Percentiles rank a stretch among this genome's conserved stretches.
Conservation (phyloP, 495 filamentous ascomycete species). For the Lophiostoma macrostomum region DNA sequence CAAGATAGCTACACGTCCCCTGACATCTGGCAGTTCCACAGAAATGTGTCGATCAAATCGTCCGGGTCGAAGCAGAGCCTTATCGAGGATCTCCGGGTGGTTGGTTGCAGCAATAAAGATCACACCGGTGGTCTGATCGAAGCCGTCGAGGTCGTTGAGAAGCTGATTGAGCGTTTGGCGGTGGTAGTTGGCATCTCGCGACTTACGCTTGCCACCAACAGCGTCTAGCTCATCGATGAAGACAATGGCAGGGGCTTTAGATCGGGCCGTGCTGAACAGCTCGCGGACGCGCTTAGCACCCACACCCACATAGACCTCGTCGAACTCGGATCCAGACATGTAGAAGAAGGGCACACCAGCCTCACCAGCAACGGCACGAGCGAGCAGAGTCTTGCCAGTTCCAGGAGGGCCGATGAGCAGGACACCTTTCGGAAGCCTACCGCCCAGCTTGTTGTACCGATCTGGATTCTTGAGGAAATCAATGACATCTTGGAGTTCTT, state of each 20-base stretch:
- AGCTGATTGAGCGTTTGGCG: slow-evolving; percentile 98
- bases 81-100: slow-evolving; percentile 89
- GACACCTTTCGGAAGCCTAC: slow-evolving; percentile 95
- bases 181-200: slow-evolving; percentile 89
- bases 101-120: slow-evolving; percentile 96
- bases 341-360: slow-evolving; percentile 98
- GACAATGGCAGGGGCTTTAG: slow-evolving; percentile 90
- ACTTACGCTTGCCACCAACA: slow-evolving; percentile 90
- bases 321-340: slow-evolving; percentile 98
- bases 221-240: slow-evolving; percentile 99
- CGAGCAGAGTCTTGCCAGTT: slow-evolving; percentile 96
- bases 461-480: slow-evolving; percentile 93
- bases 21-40: slow-evolving; percentile 91
- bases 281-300: slow-evolving; percentile 97
- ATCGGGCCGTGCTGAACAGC: slow-evolving; percentile 81
- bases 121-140: slow-evolving; percentile 87
- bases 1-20: slow-evolving; percentile 86
- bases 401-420: slow-evolving; percentile 92
- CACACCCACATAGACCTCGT: slow-evolving; percentile 97
- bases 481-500: slow-evolving; percentile 93
- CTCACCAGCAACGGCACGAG: slow-evolving; percentile 93
- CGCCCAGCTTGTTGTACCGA: slow-evolving; percentile 84
- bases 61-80: slow-evolving; percentile 88
- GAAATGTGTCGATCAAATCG: slow-evolving; percentile 90
- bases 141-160: slow-evolving; percentile 96